Evolutionary conservation across 192 early-diverging fungal species (phyloP), one percentile per base, ranked within the genome.

Genomic region (Coemansia sp.): DNA sequence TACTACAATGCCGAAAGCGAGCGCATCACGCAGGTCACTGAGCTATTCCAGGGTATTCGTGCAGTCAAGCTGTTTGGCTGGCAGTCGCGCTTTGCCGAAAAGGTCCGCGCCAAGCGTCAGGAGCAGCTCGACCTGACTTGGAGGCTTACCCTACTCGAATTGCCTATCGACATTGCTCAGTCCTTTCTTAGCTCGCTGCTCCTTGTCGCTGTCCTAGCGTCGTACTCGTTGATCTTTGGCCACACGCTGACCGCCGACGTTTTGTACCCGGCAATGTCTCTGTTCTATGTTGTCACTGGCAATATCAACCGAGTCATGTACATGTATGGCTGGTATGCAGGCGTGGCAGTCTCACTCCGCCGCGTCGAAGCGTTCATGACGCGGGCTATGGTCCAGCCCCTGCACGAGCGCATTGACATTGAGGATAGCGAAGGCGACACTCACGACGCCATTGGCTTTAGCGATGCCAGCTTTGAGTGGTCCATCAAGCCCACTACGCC

Each of bases 11-110:
- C 85, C 29, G 77, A 80, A 31, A 92, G 94, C 67, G 86, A 88
- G 58, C 84, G 94, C 17, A 79, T 95, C 34, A 84, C 86, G 39
- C 75, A 85, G 46, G 87, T 91, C 48, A 93, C 90, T 61, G 93
- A 96, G 77, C 75, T 91, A 39, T 70, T 94, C 27, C 84, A 91
- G 75, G 93, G 91, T 39, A 95, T 97, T 42, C 84, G 91, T 17
- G 90, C 95, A 39, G 87, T 97, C 62, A 97, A 97, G 68, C 87
- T 95, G 66, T 91, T 91, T 79, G 89, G 87, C 24, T 93, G 91
- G 91, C 90, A 91, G 73, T 60, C 77, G 20, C 83, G 84, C 55
- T 92, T 96, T 66, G 70, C 86, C 55, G 78, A 86, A 36, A 86
- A 87, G 62, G 83, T 95, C 17, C 82, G 85, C 13, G 75, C 73